Conservation (phyloP, 148 eudicot genomes). For the Beta vulgaris region DNA sequence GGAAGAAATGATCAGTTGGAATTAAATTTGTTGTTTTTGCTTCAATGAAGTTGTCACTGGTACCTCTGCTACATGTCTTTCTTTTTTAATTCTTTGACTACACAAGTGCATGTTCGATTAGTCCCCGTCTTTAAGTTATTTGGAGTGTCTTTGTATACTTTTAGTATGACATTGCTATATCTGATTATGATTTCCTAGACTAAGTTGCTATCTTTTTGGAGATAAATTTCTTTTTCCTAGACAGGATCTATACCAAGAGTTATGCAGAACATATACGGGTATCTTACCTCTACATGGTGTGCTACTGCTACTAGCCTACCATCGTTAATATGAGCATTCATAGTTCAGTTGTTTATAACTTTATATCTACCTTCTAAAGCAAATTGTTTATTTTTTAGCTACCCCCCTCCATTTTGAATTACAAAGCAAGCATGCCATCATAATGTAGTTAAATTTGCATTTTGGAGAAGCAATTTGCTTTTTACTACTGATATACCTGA, state of each 20-base stretch:
- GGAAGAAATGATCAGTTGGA: background rate
- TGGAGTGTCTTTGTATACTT: background rate
- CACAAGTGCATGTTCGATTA: background rate
- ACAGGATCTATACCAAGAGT: background rate
- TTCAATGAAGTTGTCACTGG: background rate
- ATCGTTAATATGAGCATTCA: background rate
- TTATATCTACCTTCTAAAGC: background rate
- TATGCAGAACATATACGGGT: too few species aligned
- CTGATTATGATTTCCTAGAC: background rate
- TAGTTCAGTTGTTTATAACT: background rate
- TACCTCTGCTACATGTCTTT: background rate
- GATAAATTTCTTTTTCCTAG: background rate
- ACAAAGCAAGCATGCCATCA: background rate
- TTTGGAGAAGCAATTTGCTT: background rate
- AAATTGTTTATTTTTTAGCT: background rate
- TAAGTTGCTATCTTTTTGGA: background rate
- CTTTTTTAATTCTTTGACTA: too few species aligned
- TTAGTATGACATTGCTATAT: background rate
- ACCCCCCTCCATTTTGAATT: background rate
- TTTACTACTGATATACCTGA: background rate
- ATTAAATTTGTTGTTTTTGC: too few species aligned
- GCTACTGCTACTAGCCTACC: too few species aligned
- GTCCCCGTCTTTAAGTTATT: background rate
- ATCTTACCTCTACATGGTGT: too few species aligned
- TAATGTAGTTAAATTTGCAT: background rate